phyloP scores from a whole-genome alignment of 306 rosid species.

The Coriaria nepalensis region DNA sequence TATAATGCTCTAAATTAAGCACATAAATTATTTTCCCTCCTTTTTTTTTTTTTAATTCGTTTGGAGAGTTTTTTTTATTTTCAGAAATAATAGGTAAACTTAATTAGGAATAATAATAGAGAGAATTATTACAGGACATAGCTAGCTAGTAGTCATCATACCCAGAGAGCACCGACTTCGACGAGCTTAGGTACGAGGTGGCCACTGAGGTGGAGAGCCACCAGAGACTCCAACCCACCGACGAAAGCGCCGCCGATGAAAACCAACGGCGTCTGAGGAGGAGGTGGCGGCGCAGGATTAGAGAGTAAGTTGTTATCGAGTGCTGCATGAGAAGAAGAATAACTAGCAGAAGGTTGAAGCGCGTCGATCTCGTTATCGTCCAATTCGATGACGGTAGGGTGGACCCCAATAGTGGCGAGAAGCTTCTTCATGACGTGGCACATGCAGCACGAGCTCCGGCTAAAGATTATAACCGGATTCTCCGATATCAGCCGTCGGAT shows the following conservation, averaged over 20 bases:
- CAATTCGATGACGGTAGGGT: slow-evolving; percentile 90
- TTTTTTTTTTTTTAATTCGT: too few species aligned
- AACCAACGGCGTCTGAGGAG: slow-evolving; percentile 42
- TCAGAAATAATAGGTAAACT: too few species aligned
- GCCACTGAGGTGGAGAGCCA: slow-evolving; percentile 89
- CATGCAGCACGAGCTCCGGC: slow-evolving; percentile 85
- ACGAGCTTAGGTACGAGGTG: slow-evolving; percentile 75
- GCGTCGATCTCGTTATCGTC: slow-evolving; percentile 76
- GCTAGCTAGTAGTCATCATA: slow-evolving; percentile 14
- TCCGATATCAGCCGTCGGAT: slow-evolving; percentile 84
- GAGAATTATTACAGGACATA: too few species aligned
- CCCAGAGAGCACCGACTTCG: slow-evolving; percentile 79
- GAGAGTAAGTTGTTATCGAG: neutral
- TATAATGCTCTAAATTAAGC: too few species aligned
- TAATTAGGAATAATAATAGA: too few species aligned
- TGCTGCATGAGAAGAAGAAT: too few species aligned
- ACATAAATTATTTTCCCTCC: too few species aligned
- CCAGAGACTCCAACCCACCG: slow-evolving; percentile 86
- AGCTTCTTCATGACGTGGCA: slow-evolving; percentile 98
- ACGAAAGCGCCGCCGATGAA: slow-evolving; percentile 72
- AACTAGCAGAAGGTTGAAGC: slow-evolving; percentile 23
- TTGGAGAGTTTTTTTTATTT: too few species aligned
- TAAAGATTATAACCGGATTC: slow-evolving; percentile 83
- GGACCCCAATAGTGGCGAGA: slow-evolving; percentile 71
- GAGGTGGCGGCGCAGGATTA: neutral